Evolutionary conservation across 345 rosid species (phyloP).

Genomic region (thale cress (Arabidopsis thaliana)): TAIR10.1 NC_003071.7:9530501-9531000

Average conservation of each 20-base stretch:
- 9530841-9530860: slow-evolving; percentile 1
- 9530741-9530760: neutral
- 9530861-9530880: neutral
- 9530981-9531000: slow-evolving; percentile 58
- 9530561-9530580: neutral
- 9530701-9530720: slow-evolving; percentile 1
- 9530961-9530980: slow-evolving; percentile 52
- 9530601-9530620: slow-evolving; percentile 16
- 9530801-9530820: neutral
- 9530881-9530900: slow-evolving; percentile 28
- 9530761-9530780: neutral
- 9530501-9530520: slow-evolving; percentile 27
- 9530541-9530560: slow-evolving; percentile 29
- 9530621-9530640: slow-evolving; percentile 4
- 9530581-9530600: slow-evolving; percentile 34
- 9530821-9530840: neutral
- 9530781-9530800: neutral
- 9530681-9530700: slow-evolving; percentile 6
- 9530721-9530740: neutral
- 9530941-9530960: slow-evolving; percentile 29
- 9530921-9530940: slow-evolving; percentile 26
- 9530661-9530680: slow-evolving; percentile 15
- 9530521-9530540: slow-evolving; percentile 18
- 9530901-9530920: slow-evolving; percentile 17
- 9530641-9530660: slow-evolving; percentile 32